phyloP scores from a whole-genome alignment of 768 basidiomycete genomes.

The Dentipellis fragilis region DNA sequence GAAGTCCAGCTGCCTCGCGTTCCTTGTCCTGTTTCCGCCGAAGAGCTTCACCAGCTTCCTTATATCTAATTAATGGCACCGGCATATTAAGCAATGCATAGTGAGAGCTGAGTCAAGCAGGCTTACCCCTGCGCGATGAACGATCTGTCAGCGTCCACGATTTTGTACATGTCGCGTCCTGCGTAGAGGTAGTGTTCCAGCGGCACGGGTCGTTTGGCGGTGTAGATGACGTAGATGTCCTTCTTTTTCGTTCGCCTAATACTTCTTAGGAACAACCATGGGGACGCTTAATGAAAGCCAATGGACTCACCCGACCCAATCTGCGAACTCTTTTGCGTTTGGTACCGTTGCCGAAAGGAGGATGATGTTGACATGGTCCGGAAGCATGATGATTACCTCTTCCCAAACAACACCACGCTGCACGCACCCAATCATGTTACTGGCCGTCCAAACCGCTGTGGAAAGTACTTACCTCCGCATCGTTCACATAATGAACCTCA shows the following conservation, averaged over 20 bases:
- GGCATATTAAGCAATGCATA: too few species aligned
- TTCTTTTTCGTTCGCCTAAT: constrained; percentile 95
- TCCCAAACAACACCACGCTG: constrained; percentile 99
- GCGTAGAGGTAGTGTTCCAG: constrained; percentile 96
- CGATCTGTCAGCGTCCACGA: constrained; percentile 73
- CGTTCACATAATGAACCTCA: constrained; percentile 99
- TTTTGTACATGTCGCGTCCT: constrained; percentile 86
- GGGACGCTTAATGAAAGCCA: not conserved
- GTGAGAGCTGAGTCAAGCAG: not conserved
- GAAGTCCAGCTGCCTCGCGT: constrained; percentile 87
- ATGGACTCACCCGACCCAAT: constrained; percentile 88
- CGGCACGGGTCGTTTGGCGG: constrained; percentile 91
- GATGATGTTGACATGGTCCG: constrained; percentile 97
- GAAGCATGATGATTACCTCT: constrained; percentile 99
- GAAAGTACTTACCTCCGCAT: constrained; percentile 67
- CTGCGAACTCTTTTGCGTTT: constrained; percentile 96
- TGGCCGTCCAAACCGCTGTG: not conserved
- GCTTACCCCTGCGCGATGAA: constrained; percentile 64
- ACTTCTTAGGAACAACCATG: not conserved
- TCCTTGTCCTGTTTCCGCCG: constrained; percentile 97
- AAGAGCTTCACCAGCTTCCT: constrained; percentile 81
- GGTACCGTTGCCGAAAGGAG: constrained; percentile 95
- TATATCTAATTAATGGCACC: constrained; percentile 46
- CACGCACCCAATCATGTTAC: not conserved
- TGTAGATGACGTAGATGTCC: constrained; percentile 98